These are phyloP conservation scores for Akanthomyces muscarius DNA, from an alignment of 2,329 filamentous ascomycete species.

Conservation along the genomic window DNA sequence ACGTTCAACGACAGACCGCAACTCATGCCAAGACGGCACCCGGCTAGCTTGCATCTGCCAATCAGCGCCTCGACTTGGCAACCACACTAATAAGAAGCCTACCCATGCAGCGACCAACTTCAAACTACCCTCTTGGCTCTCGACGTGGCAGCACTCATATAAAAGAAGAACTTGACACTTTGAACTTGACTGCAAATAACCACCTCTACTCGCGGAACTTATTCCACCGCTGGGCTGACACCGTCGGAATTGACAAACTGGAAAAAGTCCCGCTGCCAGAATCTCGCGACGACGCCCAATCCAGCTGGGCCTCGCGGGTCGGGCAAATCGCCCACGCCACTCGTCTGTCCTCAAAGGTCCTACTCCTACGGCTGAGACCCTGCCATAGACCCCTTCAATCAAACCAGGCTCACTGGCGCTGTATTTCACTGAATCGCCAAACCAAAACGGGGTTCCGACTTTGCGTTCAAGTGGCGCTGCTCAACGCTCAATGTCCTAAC, in stretches of 20 bases:
- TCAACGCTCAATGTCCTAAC: neutral
- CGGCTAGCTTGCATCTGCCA: neutral
- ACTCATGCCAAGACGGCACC: neutral
- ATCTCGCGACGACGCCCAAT: neutral
- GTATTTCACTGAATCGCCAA: neutral
- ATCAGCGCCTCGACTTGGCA: neutral
- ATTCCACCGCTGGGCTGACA: neutral
- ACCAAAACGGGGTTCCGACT: neutral
- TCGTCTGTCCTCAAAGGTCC: neutral
- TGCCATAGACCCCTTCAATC: neutral
- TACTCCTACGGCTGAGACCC: neutral
- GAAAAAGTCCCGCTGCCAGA: neutral
- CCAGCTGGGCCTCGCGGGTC: slow-evolving; percentile 5
- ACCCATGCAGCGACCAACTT: no score
- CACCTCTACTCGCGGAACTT: neutral
- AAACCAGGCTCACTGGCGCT: neutral
- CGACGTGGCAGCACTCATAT: no score
- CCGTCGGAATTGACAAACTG: slow-evolving; percentile 1
- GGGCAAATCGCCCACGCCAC: neutral
- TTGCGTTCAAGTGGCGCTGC: neutral
- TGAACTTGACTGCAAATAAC: no score
- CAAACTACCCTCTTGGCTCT: no score
- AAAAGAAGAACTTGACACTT: no score
- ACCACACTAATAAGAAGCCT: neutral
- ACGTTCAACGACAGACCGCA: neutral